Percentiles rank a stretch among this genome's conserved stretches.
phyloP scores from a whole-genome alignment of 2,329 filamentous ascomycete species.

The Amphichorda felina region DNA sequence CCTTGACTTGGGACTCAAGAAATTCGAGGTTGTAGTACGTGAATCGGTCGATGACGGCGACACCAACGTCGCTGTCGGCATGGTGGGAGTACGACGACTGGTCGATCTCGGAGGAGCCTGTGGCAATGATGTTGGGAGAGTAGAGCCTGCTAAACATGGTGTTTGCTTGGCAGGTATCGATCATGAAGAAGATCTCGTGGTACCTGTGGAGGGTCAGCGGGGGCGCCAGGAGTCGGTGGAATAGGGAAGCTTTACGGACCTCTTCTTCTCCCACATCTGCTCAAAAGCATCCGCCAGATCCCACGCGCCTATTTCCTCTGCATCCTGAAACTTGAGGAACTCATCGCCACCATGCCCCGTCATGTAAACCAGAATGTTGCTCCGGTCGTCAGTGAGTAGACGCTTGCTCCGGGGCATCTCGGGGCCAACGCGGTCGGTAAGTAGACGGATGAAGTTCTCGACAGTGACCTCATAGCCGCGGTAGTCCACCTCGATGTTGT shows the following conservation, averaged over 20 bases:
- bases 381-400: constrained; percentile 84
- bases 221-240: background rate
- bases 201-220: constrained; percentile 46
- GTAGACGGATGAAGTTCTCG: constrained; percentile 91
- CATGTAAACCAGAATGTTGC: constrained; percentile 98
- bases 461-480: constrained; percentile 97
- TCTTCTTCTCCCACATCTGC: constrained; percentile 99
- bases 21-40: constrained; percentile 99
- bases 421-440: constrained; percentile 88
- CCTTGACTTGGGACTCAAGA: constrained; percentile 78
- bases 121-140: constrained; percentile 95
- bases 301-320: constrained; percentile 92
- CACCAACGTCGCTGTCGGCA: constrained; percentile 93
- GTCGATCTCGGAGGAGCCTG: constrained; percentile 90
- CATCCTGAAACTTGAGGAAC: constrained; percentile 96
- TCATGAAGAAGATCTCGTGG: constrained; percentile 98
- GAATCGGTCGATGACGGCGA: constrained; percentile 96
- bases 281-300: constrained; percentile 95
- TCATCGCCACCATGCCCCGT: constrained; percentile 96
- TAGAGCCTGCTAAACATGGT: constrained; percentile 99
- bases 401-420: constrained; percentile 94
- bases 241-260: constrained; percentile 30
- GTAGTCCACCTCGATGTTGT: constrained; percentile 99
- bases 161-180: constrained; percentile 98
- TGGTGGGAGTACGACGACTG: constrained; percentile 97